These are phyloP conservation scores for Lagenidium sp. DNA, from an alignment of 352 stramenopile genomes.

Conservation along the genomic window DNA sequence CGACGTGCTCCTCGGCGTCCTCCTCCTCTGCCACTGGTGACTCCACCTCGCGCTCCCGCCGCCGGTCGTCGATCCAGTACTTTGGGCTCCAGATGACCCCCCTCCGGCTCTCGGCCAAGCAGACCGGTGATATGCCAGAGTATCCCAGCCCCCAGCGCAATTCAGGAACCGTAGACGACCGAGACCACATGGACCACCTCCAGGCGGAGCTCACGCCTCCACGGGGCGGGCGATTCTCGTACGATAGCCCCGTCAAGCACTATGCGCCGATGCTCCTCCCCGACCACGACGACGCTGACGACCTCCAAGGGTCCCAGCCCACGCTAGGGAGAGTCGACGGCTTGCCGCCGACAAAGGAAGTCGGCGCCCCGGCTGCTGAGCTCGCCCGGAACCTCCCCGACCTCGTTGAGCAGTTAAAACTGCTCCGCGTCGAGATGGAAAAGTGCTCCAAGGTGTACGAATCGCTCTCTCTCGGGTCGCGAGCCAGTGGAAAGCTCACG, in stretches of 20 bases:
- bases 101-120: constrained; percentile 7
- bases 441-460: constrained; percentile 69
- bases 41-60: constrained; percentile 3
- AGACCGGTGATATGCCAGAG: constrained; percentile 5
- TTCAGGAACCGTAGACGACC: constrained; percentile 11
- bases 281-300: constrained; percentile 3
- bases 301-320: background rate
- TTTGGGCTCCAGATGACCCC: constrained; percentile 17
- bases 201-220: too few relatives aligned
- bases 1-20: constrained; percentile 6
- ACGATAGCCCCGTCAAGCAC: too few relatives aligned
- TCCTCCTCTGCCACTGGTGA: constrained; percentile 8
- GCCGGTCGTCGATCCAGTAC: constrained; percentile 20
- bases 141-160: background rate
- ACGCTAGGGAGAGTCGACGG: background rate
- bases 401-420: constrained; percentile 50
- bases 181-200: constrained; percentile 10
- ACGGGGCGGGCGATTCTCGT: too few relatives aligned
- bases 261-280: background rate
- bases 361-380: constrained; percentile 25
- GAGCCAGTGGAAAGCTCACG: constrained; percentile 10
- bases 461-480: constrained; percentile 23
- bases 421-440: constrained; percentile 57
- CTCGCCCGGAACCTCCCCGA: constrained; percentile 51
- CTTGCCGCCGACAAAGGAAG: constrained; percentile 4